Base-by-base conservation (phyloP, 352 stramenopile species). In the Phytophthora hibernalis region DNA sequence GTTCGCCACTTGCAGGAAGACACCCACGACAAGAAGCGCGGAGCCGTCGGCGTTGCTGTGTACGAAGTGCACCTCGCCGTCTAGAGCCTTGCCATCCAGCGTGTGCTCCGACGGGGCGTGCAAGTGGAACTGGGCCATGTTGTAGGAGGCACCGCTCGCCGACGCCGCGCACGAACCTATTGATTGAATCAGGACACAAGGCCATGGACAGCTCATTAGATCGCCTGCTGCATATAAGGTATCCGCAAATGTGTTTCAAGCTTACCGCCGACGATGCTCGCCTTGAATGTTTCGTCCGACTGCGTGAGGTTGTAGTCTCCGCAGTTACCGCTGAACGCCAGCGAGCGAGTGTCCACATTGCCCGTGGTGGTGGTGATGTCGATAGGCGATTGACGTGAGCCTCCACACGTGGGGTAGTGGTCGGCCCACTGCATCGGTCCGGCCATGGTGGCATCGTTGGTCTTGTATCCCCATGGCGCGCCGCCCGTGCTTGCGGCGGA, bases 61-160 rank as follows among this genome's bases (percentile, higher is more conserved):
- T 30, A 87, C 78, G 47, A 84, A 83, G 61, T 84, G 75, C 0
- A 78, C 52, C 43, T 82, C 78, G 26, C 62, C 75, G 13, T 76
- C 65, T 12, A 70, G 54, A 0, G 59, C 37, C 13, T 78, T 78
- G 35, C 78, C 78, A 20, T 77, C 40, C 30, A 87, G 16, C 0
- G 68, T 80, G 70, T 87, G 75, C 56, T 87, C 78, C 11, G 69
- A 77, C 6, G 78, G 78, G 4, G 67, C 53, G 53, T 87, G 78
- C 50, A 77, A n/a, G 62, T 87, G 6, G n/a, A n/a, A n/a, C n/a
- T n/a, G n/a, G n/a, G n/a, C n/a, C n/a, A n/a, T n/a, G n/a, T 61
- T 70, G 72, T 77, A 83, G 3, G 45, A 33, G 1, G 37, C 54
- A 11, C 33, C 52, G n/a, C 65, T 61, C 18, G 51, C 40, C 18